Percentiles rank a stretch among this genome's conserved stretches.
These are phyloP conservation scores for Scedosporium boydii DNA, from an alignment of 2,329 filamentous ascomycete genomes.

Conservation along the genomic window DNA sequence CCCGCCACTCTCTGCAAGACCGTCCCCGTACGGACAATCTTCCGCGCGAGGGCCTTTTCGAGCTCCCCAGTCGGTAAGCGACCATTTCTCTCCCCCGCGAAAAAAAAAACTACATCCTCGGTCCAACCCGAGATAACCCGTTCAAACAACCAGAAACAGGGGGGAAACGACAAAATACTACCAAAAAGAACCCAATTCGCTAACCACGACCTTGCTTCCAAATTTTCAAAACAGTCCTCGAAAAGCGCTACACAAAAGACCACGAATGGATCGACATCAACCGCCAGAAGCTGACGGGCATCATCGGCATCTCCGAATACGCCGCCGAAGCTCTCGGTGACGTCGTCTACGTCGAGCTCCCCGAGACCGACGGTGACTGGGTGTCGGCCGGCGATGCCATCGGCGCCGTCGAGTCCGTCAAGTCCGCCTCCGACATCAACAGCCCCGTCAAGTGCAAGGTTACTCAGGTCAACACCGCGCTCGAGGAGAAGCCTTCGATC, in stretches of 20 bases:
- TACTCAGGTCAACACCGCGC: constrained; percentile 58
- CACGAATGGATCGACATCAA: constrained; percentile 97
- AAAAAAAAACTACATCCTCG: not conserved
- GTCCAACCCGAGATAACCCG: not conserved
- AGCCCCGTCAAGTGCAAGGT: constrained; percentile 74
- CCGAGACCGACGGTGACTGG: constrained; percentile 52
- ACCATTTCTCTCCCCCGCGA: not conserved
- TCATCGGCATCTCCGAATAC: constrained; percentile 79
- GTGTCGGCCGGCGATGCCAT: constrained; percentile 72
- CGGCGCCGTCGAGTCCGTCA: constrained; percentile 95
- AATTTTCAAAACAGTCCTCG: constrained; percentile 33
- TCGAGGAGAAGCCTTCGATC: constrained; percentile 76
- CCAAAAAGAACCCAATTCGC: not conserved
- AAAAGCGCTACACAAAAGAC: constrained; percentile 88
- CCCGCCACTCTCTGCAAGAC: constrained; percentile 23
- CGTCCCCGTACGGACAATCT: constrained; percentile 1
- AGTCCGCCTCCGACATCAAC: constrained; percentile 96
- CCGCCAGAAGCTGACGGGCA: constrained; percentile 71
- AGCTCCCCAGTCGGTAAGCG: constrained; percentile 2
- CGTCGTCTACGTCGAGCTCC: constrained; percentile 95
- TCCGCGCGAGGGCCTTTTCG: not conserved
- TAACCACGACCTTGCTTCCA: not conserved
- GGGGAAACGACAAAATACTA: not conserved
- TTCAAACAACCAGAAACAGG: not conserved
- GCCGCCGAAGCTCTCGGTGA: constrained; percentile 89